Percentiles rank a stretch among this genome's conserved stretches.
These are phyloP conservation scores for Cnidoscolus chayamansa DNA, from an alignment of 441 rosid species.

Conservation along the genomic window DNA sequence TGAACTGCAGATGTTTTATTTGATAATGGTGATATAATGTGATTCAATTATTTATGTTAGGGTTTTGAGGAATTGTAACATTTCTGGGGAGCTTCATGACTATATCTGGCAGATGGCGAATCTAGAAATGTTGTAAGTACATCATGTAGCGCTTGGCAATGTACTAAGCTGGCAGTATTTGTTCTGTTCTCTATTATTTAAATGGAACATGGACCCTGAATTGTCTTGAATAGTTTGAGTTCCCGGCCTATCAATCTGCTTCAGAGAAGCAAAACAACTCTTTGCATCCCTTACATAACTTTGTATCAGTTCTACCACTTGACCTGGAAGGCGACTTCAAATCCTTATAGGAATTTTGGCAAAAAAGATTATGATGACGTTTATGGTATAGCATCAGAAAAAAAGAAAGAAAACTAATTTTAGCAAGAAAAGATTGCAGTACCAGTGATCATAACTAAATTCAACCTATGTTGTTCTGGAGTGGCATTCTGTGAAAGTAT, in stretches of 20 bases:
- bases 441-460: background rate
- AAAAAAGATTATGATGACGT: background rate
- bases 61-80: slow-evolving; percentile 51
- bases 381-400: background rate
- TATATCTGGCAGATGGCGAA: slow-evolving; percentile 39
- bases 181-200: background rate
- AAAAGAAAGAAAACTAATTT: background rate
- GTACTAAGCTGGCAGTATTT: background rate
- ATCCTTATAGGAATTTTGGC: too few relatives aligned
- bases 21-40: slow-evolving; percentile 13
- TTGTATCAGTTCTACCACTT: too few relatives aligned
- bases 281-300: background rate
- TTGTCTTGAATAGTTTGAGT: background rate
- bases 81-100: slow-evolving; percentile 45
- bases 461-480: background rate
- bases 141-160: slow-evolving; percentile 9
- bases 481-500: background rate
- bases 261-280: background rate
- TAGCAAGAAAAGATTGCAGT: background rate
- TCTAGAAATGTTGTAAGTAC: slow-evolving; percentile 54
- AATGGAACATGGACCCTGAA: background rate
- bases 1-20: background rate
- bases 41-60: slow-evolving; percentile 27
- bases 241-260: background rate
- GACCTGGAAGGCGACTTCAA: too few relatives aligned